Evolutionary conservation across 768 basidiomycete genomes (phyloP).

Genomic region (Crassisporium funariophilum): DNA sequence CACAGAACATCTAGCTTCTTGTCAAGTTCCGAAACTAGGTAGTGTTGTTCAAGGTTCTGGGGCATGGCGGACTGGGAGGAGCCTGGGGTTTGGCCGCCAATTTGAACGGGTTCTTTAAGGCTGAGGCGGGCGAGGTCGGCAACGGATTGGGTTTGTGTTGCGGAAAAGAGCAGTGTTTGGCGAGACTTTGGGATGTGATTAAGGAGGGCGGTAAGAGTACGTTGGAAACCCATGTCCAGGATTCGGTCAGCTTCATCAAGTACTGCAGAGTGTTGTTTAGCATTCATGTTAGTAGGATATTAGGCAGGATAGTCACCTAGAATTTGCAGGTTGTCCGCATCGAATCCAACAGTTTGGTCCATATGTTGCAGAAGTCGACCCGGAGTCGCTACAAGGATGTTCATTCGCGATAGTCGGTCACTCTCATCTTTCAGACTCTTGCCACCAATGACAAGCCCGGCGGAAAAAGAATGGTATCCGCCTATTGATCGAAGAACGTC

Average conservation of each 20-base stretch:
- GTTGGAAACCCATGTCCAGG: slow-evolving; percentile 93
- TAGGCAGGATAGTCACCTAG: slow-evolving; percentile 58
- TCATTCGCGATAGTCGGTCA: slow-evolving; percentile 89
- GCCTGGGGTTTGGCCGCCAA: slow-evolving; percentile 59
- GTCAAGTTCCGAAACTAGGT: slow-evolving; percentile 80
- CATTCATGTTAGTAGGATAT: not conserved
- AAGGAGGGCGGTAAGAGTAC: slow-evolving; percentile 88
- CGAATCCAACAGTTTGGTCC: slow-evolving; percentile 97
- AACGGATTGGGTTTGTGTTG: slow-evolving; percentile 92
- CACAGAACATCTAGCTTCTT: slow-evolving; percentile 89
- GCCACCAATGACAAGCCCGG: slow-evolving; percentile 94
- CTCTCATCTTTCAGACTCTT: slow-evolving; percentile 93
- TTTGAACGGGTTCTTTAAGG: slow-evolving; percentile 76
- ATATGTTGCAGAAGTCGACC: slow-evolving; percentile 95
- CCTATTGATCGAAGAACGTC: slow-evolving; percentile 94
- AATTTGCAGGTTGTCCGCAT: slow-evolving; percentile 86
- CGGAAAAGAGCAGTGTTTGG: slow-evolving; percentile 95
- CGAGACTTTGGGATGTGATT: slow-evolving; percentile 87
- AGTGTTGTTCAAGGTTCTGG: slow-evolving; percentile 83
- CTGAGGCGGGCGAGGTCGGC: slow-evolving; percentile 88
- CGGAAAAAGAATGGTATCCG: slow-evolving; percentile 88
- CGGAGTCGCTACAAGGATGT: slow-evolving; percentile 97
- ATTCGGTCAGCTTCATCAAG: slow-evolving; percentile 97
- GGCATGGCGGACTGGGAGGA: slow-evolving; percentile 63
- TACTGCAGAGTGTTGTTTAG: slow-evolving; percentile 46